Base-by-base conservation (phyloP, 352 stramenopile species). In the Stephanocyclus meneghinianus region DNA sequence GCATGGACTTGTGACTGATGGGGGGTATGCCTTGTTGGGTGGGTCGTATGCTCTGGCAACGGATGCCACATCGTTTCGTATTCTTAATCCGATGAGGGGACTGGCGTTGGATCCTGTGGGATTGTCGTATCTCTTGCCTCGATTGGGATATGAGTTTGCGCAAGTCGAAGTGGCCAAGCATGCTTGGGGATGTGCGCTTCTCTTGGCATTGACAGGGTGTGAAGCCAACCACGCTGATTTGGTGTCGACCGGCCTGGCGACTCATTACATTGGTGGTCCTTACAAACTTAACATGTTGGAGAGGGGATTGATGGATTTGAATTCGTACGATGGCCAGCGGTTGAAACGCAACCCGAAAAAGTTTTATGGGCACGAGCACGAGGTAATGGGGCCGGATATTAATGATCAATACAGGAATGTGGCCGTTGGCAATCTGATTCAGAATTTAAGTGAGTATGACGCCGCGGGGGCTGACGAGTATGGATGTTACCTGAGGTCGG, bases 201-300 rank as follows among this genome's bases (percentile, higher is more conserved):
- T 93, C 10, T 15, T 93, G 29, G 86, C 84, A 0, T 66, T 93
- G 9, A 70, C 72, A n/a, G 88, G 88, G 30, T 91, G 87, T 45
- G 81, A 90, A 71, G 86, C 88, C 7, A 85, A 89, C 72, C 75
- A 64, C 1, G 66, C 70, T 62, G 88, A 93, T 73, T 91, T 93
- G 86, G 79, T 93, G 10, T 69, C 87, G 21, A 91, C 84, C 26
- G 88, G 86, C n/a, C 70, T 93, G 45, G 88, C 88, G 2, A 91
- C 88, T 11, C 81, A 91, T 76, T 84, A 84, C 21, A 59, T 91
- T 6, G 75, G 76, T 30, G 53, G 71, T 50, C 70, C 63, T 16
- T 72, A 63, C 50, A 87, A 79, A 69, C 59, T 69, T 67, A 84
- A 77, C 62, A 70, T 75, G 44, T 74, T 93, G 53, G 88, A 93